These are phyloP conservation scores for Abortiporus biennis DNA, from an alignment of 1,284 basidiomycete species.

Conservation along the genomic window DNA sequence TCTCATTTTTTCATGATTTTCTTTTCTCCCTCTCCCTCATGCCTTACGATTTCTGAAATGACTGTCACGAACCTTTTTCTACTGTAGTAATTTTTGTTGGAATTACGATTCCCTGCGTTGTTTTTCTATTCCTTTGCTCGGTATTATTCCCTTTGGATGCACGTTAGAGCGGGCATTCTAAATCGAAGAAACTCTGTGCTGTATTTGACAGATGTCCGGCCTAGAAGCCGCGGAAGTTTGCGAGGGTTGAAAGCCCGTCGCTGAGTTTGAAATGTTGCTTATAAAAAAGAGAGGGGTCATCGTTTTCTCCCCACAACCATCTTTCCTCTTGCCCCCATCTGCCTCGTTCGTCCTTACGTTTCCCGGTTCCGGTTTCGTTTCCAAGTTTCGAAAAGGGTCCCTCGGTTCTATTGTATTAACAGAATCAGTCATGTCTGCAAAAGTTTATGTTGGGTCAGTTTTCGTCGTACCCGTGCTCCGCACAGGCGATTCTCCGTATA, in stretches of 20 bases:
- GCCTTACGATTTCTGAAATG: slow-evolving; percentile 5
- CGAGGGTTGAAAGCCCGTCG: slow-evolving; percentile 14
- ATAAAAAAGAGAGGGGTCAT: slow-evolving; percentile 35
- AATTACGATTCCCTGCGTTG: neutral
- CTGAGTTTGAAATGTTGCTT: slow-evolving; percentile 34
- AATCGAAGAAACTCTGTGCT: slow-evolving; percentile 6
- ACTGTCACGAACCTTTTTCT: slow-evolving; percentile 4
- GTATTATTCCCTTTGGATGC: too few species aligned
- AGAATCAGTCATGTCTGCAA: slow-evolving; percentile 56
- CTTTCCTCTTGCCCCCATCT: slow-evolving; percentile 20
- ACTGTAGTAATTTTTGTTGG: slow-evolving; percentile 4
- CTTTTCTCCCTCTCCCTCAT: slow-evolving; percentile 1
- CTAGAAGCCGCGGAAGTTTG: slow-evolving; percentile 9
- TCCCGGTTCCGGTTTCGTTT: slow-evolving; percentile 32
- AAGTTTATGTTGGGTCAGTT: slow-evolving; percentile 84
- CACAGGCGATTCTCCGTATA: slow-evolving; percentile 12
- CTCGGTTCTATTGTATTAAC: slow-evolving; percentile 39
- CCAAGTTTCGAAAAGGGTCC: slow-evolving; percentile 41
- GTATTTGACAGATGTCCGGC: slow-evolving; percentile 5
- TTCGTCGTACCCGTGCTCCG: slow-evolving; percentile 18
- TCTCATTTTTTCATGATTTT: neutral
- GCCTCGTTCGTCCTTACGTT: slow-evolving; percentile 18
- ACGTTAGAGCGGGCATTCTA: slow-evolving; percentile 6
- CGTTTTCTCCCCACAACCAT: slow-evolving; percentile 15
- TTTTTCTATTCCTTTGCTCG: too few species aligned